Evolutionary conservation across 441 rosid species (phyloP).

Genomic region (Dalechampia spathulata): DNA sequence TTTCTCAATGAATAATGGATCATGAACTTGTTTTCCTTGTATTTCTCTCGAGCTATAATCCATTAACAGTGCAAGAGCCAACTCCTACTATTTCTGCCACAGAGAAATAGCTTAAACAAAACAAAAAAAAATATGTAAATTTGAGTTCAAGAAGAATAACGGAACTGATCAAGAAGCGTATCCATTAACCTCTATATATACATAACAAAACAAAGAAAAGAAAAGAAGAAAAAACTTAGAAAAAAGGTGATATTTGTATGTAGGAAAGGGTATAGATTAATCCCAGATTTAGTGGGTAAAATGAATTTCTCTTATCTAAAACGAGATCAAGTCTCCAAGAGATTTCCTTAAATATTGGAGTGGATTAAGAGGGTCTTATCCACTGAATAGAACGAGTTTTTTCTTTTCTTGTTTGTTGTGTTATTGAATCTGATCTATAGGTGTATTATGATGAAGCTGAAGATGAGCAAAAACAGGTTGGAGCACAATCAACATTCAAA

Average conservation of each 20-base stretch:
- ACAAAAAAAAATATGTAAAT: not conserved
- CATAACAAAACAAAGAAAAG: too few species aligned
- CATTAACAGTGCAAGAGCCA: constrained; percentile 24
- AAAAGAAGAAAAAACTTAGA: too few species aligned
- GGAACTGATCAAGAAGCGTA: constrained; percentile 13
- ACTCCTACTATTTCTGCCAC: too few species aligned
- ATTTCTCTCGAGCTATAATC: constrained; percentile 44
- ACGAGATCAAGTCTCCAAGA: constrained; percentile 15
- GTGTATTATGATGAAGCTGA: constrained; percentile 32
- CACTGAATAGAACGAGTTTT: constrained; percentile 33
- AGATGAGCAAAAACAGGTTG: constrained; percentile 37
- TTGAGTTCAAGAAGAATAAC: constrained; percentile 15
- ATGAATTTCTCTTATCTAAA: constrained; percentile 11
- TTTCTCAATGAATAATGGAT: constrained; percentile 34
- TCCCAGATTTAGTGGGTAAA: constrained; percentile 19
- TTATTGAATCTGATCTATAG: constrained; percentile 18
- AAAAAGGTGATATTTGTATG: constrained; percentile 9
- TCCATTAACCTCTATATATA: constrained; percentile 18
- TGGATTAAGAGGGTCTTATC: constrained; percentile 47
- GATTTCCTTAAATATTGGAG: constrained; percentile 24
- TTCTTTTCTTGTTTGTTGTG: not conserved
- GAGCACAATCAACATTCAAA: constrained; percentile 43
- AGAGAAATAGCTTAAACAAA: too few species aligned
- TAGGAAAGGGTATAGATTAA: constrained; percentile 11
- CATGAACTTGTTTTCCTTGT: constrained; percentile 72